Conservation (phyloP, 2,329 filamentous ascomycete genomes). For the Dactylellina cionopaga region DNA sequence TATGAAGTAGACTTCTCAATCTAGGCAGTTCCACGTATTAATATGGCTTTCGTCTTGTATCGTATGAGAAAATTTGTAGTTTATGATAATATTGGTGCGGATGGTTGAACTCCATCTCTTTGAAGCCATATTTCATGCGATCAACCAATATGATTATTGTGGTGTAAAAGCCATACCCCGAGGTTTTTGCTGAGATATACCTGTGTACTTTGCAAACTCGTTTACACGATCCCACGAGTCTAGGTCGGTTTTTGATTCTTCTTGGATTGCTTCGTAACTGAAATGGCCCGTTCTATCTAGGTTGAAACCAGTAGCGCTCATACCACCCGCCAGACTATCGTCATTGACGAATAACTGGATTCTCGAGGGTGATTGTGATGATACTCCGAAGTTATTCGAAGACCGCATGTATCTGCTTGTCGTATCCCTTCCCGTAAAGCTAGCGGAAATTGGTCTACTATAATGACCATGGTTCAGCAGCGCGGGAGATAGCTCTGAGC, state of each 20-base stretch:
- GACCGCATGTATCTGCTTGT: conserved; percentile 8
- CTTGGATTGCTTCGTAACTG: not conserved
- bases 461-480: too few species aligned
- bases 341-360: not conserved
- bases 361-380: not conserved
- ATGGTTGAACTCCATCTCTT: not conserved
- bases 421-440: not conserved
- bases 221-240: not conserved
- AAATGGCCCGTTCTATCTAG: not conserved
- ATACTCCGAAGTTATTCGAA: not conserved
- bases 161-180: too few species aligned
- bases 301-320: not conserved
- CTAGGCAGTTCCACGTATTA: too few species aligned
- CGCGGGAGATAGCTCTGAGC: not conserved
- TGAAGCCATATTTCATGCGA: not conserved
- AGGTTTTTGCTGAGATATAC: too few species aligned
- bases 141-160: not conserved
- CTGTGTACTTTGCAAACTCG: conserved; percentile 10
- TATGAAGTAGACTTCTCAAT: too few species aligned
- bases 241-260: not conserved
- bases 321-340: not conserved
- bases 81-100: too few species aligned
- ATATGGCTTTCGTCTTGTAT: too few species aligned
- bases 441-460: not conserved
- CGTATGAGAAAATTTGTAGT: too few species aligned